These are phyloP conservation scores for Penicillium hordei DNA, from an alignment of 2,329 filamentous ascomycete species.

Conservation along the genomic window DNA sequence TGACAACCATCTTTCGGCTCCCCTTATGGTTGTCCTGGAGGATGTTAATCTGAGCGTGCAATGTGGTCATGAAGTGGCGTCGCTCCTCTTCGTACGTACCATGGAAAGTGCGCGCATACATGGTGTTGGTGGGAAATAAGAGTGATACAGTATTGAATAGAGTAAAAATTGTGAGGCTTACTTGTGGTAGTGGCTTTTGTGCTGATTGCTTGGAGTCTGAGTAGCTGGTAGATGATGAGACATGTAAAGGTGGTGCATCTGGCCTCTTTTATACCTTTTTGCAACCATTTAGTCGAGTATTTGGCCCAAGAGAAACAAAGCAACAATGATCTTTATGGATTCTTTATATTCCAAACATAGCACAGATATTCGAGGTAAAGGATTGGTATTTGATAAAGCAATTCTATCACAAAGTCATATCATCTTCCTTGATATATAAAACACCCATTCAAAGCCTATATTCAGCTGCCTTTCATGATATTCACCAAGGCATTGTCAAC, in stretches of 20 bases:
- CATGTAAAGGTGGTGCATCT: neutral
- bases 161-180: neutral
- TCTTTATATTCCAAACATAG: neutral
- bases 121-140: neutral
- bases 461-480: neutral
- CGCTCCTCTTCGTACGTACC: constrained; percentile 6
- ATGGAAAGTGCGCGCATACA: neutral
- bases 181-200: no score
- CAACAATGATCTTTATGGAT: neutral
- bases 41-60: constrained; percentile 7
- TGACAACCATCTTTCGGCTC: neutral
- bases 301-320: neutral
- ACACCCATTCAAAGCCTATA: neutral
- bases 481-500: constrained; percentile 29
- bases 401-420: neutral
- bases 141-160: neutral
- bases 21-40: neutral
- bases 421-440: neutral
- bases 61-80: neutral
- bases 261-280: neutral
- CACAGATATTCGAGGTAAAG: neutral
- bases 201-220: neutral
- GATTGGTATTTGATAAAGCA: neutral
- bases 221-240: neutral
- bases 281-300: neutral